A percentile compares a stretch with the other conserved stretches of the same genome.
Conservation (phyloP, 176 grass and related monocot species). For the Carex scoparia region DNA sequence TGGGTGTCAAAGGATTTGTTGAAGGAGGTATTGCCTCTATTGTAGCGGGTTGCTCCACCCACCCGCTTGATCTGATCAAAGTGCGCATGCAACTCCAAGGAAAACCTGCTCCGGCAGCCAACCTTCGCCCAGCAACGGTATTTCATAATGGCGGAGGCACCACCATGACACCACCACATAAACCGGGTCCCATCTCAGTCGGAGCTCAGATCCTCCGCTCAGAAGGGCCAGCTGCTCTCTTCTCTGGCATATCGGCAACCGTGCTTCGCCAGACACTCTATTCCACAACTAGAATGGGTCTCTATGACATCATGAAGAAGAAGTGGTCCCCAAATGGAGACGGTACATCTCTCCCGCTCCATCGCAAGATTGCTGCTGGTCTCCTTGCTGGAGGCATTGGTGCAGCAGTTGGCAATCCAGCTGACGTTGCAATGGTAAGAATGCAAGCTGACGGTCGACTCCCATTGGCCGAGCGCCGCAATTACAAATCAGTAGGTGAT, state of each 20-base stretch:
- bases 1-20: slow-evolving; percentile 85
- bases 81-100: slow-evolving; percentile 98
- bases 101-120: slow-evolving; percentile 9
- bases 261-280: slow-evolving; percentile 89
- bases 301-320: slow-evolving; percentile 90
- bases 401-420: slow-evolving; percentile 85
- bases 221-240: slow-evolving; percentile 62
- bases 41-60: slow-evolving; percentile 85
- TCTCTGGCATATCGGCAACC: slow-evolving; percentile 76
- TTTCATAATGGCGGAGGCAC: slow-evolving; percentile 31
- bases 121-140: slow-evolving; percentile 55
- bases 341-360: slow-evolving; percentile 49
- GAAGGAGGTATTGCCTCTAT: slow-evolving; percentile 90
- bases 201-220: slow-evolving; percentile 79
- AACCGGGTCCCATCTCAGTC: slow-evolving; percentile 67
- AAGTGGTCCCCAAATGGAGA: slow-evolving; percentile 45
- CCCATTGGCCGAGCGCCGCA: slow-evolving; percentile 64
- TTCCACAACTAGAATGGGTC: slow-evolving; percentile 91
- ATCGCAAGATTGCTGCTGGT: slow-evolving; percentile 60
- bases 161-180: slow-evolving; percentile 20
- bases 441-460: slow-evolving; percentile 93
- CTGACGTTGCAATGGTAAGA: slow-evolving; percentile 91
- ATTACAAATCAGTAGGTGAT: slow-evolving; percentile 75
- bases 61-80: slow-evolving; percentile 91
- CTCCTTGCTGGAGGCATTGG: slow-evolving; percentile 73